Conservation (phyloP, 2,329 filamentous ascomycete species). For the Chaetomiaceae sp. region DNA sequence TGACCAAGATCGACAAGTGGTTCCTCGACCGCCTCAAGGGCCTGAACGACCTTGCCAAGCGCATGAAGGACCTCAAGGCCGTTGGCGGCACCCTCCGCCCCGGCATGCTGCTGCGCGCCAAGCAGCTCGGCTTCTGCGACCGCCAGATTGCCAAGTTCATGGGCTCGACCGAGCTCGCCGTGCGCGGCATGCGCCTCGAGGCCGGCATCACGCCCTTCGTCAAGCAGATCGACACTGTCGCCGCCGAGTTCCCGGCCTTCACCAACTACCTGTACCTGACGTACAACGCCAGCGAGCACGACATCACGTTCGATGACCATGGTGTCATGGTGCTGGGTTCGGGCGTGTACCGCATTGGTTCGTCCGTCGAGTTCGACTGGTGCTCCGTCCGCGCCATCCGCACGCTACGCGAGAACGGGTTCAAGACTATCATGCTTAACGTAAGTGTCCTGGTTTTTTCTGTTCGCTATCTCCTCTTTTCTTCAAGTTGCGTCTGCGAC, state of each 20-base stretch:
- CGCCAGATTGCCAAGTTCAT: slow-evolving; percentile 90
- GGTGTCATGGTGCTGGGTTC: slow-evolving; percentile 96
- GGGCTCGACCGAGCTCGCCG: slow-evolving; percentile 88
- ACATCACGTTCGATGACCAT: slow-evolving; percentile 79
- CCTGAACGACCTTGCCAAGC: slow-evolving; percentile 80
- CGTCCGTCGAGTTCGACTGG: slow-evolving; percentile 98
- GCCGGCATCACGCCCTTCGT: slow-evolving; percentile 81
- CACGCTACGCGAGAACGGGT: slow-evolving; percentile 74
- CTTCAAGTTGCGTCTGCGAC: not conserved
- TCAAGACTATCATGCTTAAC: slow-evolving; percentile 97
- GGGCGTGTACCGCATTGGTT: slow-evolving; percentile 94
- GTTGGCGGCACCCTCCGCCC: slow-evolving; percentile 60
- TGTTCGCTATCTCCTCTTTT: not conserved
- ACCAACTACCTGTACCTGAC: slow-evolving; percentile 97
- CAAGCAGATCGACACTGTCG: slow-evolving; percentile 98
- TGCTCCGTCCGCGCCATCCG: slow-evolving; percentile 93
- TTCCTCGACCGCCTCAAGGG: slow-evolving; percentile 90
- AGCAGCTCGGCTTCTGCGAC: slow-evolving; percentile 92
- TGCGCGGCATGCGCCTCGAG: slow-evolving; percentile 79
- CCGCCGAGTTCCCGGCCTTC: slow-evolving; percentile 88
- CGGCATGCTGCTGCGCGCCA: slow-evolving; percentile 72
- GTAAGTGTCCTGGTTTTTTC: slow-evolving; percentile 18
- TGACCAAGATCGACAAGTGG: slow-evolving; percentile 99
- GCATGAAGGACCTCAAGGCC: slow-evolving; percentile 62
- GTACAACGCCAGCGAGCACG: slow-evolving; percentile 85